These are phyloP conservation scores for Tulasnella sp. DNA, from an alignment of 768 basidiomycete species.

Conservation along the genomic window DNA sequence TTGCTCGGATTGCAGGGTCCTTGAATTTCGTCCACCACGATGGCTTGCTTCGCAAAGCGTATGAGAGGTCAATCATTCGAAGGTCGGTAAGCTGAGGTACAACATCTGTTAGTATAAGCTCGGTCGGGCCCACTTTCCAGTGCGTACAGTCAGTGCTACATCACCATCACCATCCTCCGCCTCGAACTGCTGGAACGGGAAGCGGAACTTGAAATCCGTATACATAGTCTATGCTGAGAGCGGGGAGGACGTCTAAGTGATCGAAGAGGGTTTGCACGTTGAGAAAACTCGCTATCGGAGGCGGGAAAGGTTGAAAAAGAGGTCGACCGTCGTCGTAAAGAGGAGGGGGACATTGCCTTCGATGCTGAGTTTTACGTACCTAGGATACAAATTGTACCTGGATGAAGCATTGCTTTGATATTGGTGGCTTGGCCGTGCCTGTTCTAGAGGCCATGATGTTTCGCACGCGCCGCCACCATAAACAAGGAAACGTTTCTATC, in stretches of 20 bases:
- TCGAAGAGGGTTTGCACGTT: background rate
- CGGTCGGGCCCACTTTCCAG: background rate
- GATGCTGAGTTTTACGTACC: too few species aligned
- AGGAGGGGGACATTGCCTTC: too few species aligned
- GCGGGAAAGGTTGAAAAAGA: too few species aligned
- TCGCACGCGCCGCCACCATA: too few species aligned
- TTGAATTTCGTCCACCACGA: slow-evolving; percentile 25
- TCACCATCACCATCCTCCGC: background rate
- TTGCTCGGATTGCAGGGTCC: slow-evolving; percentile 15
- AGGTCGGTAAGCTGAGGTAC: slow-evolving; percentile 12
- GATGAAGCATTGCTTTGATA: too few species aligned
- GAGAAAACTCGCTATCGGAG: too few species aligned
- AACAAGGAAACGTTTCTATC: too few species aligned
- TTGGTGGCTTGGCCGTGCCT: too few species aligned
- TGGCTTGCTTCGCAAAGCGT: slow-evolving; percentile 28
- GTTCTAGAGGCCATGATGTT: too few species aligned
- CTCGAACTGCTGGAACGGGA: background rate
- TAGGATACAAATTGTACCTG: too few species aligned
- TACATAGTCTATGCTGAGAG: background rate
- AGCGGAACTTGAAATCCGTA: background rate
- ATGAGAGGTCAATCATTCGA: slow-evolving; percentile 28
- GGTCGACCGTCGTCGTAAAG: too few species aligned
- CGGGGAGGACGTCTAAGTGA: background rate
- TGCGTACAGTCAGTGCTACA: background rate
- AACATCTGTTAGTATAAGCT: background rate